phyloP scores from a whole-genome alignment of 805 yeast genomes.

The Ogataea haglerorum region DNA sequence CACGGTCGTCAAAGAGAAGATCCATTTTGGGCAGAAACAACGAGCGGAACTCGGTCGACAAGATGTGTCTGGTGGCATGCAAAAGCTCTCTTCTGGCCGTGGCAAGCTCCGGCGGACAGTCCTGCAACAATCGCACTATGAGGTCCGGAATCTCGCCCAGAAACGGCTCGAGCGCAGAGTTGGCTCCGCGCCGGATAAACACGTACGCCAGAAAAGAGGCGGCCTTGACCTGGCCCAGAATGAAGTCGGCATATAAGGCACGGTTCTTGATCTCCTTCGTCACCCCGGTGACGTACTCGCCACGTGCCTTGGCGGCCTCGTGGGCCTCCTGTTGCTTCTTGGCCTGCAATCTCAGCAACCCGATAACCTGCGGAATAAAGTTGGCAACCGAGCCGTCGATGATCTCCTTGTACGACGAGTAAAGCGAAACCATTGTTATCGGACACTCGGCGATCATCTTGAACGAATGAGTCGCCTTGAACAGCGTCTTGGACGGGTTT shows the following conservation, averaged over 20 bases:
- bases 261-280: constrained; percentile 75
- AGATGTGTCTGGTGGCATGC: constrained; percentile 93
- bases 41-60: constrained; percentile 81
- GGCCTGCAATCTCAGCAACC: constrained; percentile 72
- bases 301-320: constrained; percentile 50
- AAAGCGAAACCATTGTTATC: constrained; percentile 88
- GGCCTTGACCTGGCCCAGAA: constrained; percentile 91
- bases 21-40: constrained; percentile 85
- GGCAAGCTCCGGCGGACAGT: constrained; percentile 91
- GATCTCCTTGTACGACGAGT: constrained; percentile 78
- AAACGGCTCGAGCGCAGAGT: constrained; percentile 55
- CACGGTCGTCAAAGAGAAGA: constrained; percentile 77
- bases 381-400: constrained; percentile 67
- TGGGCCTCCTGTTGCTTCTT: constrained; percentile 73
- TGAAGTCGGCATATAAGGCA: constrained; percentile 79
- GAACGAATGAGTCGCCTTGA: constrained; percentile 75
- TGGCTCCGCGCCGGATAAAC: constrained; percentile 78
- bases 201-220: constrained; percentile 93
- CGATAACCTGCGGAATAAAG: constrained; percentile 80
- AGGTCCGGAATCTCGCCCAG: constrained; percentile 77
- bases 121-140: constrained; percentile 80
- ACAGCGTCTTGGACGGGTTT: constrained; percentile 46
- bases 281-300: constrained; percentile 63
- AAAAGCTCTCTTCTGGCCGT: constrained; percentile 88
- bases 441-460: constrained; percentile 96